Percentiles rank a stretch among this genome's conserved stretches.
phyloP scores from a whole-genome alignment of 495 filamentous ascomycete genomes.

The Achaetomiella virescens region DNA sequence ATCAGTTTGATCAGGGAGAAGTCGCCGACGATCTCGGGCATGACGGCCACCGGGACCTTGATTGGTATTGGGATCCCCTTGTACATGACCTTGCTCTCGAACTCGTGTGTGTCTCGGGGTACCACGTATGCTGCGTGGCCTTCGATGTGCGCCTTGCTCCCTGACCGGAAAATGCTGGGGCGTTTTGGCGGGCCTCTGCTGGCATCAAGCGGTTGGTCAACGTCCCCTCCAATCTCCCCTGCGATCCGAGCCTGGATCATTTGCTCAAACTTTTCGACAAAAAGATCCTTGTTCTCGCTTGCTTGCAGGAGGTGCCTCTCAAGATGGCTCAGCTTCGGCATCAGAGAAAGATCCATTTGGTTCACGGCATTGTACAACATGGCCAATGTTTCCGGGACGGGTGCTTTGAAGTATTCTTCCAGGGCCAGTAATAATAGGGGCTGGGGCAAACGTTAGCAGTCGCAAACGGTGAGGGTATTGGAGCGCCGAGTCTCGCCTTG shows the following conservation, averaged over 20 bases:
- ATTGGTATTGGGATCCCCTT: constrained; percentile 93
- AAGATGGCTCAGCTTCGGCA: constrained; percentile 78
- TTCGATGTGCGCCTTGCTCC: constrained; percentile 49
- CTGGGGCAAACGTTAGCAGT: constrained; percentile 41
- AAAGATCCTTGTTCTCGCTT: constrained; percentile 91
- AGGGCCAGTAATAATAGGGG: constrained; percentile 89
- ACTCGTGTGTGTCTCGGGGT: constrained; percentile 93
- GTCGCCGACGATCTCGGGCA: constrained; percentile 94
- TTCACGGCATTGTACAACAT: constrained; percentile 89
- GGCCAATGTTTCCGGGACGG: constrained; percentile 81
- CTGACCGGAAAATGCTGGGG: constrained; percentile 46
- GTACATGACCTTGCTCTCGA: constrained; percentile 90
- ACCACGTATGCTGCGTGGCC: constrained; percentile 52
- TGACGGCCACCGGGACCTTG: constrained; percentile 86
- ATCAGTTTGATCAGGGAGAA: constrained; percentile 97
- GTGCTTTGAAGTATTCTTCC: constrained; percentile 95
- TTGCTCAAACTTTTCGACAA: constrained; percentile 93
- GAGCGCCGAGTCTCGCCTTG: constrained; percentile 52
- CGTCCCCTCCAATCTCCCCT: constrained; percentile 40
- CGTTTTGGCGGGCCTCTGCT: constrained; percentile 42
- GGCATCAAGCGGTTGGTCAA: constrained; percentile 40
- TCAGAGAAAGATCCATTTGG: constrained; percentile 89
- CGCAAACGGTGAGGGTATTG: neutral
- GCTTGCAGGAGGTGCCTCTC: constrained; percentile 83
- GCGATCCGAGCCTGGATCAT: constrained; percentile 69